phyloP scores from a whole-genome alignment of 805 yeast genomes.

The Lipomyces japonicus region DNA sequence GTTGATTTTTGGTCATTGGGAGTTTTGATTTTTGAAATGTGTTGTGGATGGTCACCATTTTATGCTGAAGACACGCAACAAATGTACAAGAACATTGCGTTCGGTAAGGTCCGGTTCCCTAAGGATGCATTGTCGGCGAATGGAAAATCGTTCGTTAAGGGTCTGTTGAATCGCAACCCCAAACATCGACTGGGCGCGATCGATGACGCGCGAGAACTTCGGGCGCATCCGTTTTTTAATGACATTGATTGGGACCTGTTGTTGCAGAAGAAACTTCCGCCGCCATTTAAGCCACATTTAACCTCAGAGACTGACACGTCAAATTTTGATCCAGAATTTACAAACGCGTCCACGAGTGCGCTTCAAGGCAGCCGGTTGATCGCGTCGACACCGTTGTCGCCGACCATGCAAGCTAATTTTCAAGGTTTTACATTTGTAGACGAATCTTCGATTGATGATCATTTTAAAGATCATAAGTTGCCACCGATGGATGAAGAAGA shows the following conservation, averaged over 20 bases:
- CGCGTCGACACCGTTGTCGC: conserved; percentile 73
- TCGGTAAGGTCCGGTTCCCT: conserved; percentile 96
- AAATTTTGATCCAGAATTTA: conserved; percentile 96
- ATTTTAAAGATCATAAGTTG: conserved; percentile 43
- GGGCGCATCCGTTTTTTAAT: conserved; percentile 85
- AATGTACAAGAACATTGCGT: conserved; percentile 98
- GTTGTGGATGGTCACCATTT: conserved; percentile 99
- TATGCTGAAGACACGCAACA: conserved; percentile 97
- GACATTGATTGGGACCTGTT: conserved; percentile 89
- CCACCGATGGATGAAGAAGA: conserved; percentile 25
- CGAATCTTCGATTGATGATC: conserved; percentile 87
- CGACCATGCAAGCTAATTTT: conserved; percentile 93
- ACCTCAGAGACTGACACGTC: conserved; percentile 90
- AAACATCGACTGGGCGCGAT: conserved; percentile 88
- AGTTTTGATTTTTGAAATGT: conserved; percentile 95
- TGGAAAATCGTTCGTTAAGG: conserved; percentile 94
- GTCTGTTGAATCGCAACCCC: conserved; percentile 91
- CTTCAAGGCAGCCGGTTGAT: conserved; percentile 48
- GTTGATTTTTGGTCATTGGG: conserved; percentile 99
- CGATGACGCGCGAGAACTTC: conserved; percentile 87
- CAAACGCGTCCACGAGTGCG: conserved; percentile 82
- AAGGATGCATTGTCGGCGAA: conserved; percentile 89
- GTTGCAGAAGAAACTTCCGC: conserved; percentile 77
- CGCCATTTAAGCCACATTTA: conserved; percentile 94
- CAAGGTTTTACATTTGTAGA: conserved; percentile 95